Evolutionary conservation across 371 early-diverging fungal genomes (phyloP).

Genomic region (Rhizopus sp.): DNA sequence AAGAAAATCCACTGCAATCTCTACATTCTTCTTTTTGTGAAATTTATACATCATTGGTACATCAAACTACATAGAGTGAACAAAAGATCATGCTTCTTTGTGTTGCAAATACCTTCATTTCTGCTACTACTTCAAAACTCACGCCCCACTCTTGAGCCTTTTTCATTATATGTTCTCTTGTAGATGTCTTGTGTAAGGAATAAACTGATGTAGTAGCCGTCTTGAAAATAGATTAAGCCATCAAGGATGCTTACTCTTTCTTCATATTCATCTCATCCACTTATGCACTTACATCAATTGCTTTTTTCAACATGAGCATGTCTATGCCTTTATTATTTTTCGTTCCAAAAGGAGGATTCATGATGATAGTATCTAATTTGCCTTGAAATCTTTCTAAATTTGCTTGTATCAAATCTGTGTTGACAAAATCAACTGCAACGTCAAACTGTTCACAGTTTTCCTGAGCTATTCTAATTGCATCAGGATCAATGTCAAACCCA

Average conservation of each 20-base stretch:
- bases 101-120: constrained; percentile 55
- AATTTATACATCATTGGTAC: constrained; percentile 86
- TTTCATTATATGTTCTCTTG: constrained; percentile 76
- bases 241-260: too few species aligned
- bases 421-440: constrained; percentile 62
- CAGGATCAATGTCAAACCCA: constrained; percentile 82
- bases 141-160: constrained; percentile 80
- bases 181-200: constrained; percentile 83
- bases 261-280: not conserved
- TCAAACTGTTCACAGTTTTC: constrained; percentile 74
- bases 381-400: constrained; percentile 45
- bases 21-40: constrained; percentile 78
- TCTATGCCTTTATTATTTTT: constrained; percentile 78
- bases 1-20: constrained; percentile 78
- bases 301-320: constrained; percentile 75
- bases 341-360: constrained; percentile 90
- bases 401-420: constrained; percentile 45
- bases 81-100: not conserved
- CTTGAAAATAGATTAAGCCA: constrained; percentile 15
- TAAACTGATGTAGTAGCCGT: constrained; percentile 68
- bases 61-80: constrained; percentile 58
- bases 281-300: constrained; percentile 53
- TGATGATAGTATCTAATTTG: constrained; percentile 75
- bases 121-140: constrained; percentile 73
- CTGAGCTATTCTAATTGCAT: constrained; percentile 75